Conservation (phyloP, 2,329 filamentous ascomycete genomes). For the Fusarium brachygibbosum region DNA sequence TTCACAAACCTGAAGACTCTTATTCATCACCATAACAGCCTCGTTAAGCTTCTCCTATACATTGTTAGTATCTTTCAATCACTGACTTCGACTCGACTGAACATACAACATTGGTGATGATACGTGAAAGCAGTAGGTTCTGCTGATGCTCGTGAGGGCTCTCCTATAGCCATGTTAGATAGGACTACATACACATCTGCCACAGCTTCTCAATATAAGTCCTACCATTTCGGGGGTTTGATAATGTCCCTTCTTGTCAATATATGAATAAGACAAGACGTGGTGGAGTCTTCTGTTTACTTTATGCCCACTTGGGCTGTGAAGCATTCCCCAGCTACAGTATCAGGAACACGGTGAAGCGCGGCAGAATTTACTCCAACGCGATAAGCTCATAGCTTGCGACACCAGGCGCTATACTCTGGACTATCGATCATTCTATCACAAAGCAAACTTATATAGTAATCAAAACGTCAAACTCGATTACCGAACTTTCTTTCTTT, state of each 20-base stretch:
- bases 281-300: conserved; percentile 44
- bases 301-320: conserved; percentile 11
- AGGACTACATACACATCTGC: no score
- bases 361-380: conserved; percentile 52
- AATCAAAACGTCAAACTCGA: background rate
- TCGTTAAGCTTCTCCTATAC: conserved; percentile 95
- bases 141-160: conserved; percentile 98
- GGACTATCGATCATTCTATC: conserved; percentile 1
- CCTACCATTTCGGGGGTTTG: conserved; percentile 30
- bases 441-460: background rate
- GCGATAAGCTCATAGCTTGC: conserved; percentile 32
- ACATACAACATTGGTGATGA: conserved; percentile 96
- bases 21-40: conserved; percentile 92
- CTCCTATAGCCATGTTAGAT: conserved; percentile 68
- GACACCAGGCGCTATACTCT: background rate
- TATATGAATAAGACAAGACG: background rate
- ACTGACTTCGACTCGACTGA: background rate
- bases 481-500: background rate
- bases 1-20: conserved; percentile 78
- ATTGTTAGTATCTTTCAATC: conserved; percentile 8
- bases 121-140: conserved; percentile 90
- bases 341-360: conserved; percentile 49
- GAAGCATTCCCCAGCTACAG: conserved; percentile 13
- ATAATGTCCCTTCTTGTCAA: background rate
- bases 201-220: background rate